Conservation (phyloP, 2,329 filamentous ascomycete genomes). For the Colletotrichum liriopes region DNA sequence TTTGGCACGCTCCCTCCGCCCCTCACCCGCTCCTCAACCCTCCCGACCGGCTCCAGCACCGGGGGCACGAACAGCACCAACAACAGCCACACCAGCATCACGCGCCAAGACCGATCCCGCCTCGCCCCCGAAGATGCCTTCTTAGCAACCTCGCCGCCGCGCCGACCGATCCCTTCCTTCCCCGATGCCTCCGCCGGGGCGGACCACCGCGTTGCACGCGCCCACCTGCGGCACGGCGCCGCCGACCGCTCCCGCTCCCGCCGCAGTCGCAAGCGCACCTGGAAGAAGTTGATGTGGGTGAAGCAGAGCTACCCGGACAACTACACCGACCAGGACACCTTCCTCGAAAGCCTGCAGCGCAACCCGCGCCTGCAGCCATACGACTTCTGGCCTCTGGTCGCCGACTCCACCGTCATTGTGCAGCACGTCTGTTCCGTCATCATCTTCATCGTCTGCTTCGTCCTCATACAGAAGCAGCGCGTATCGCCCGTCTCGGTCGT, state of each 20-base stretch:
- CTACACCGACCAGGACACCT: slow-evolving; percentile 97
- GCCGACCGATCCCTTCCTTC: slow-evolving; percentile 58
- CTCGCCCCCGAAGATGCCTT: slow-evolving; percentile 91
- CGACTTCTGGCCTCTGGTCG: slow-evolving; percentile 97
- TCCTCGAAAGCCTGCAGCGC: slow-evolving; percentile 94
- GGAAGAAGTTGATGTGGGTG: slow-evolving; percentile 98
- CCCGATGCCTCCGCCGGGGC: slow-evolving; percentile 41
- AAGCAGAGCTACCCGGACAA: slow-evolving; percentile 99
- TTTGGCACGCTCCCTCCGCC: slow-evolving; percentile 43
- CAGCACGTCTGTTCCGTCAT: slow-evolving; percentile 96
- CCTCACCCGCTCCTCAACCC: slow-evolving; percentile 59
- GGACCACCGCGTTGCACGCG: slow-evolving; percentile 44
- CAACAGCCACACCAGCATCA: slow-evolving; percentile 47
- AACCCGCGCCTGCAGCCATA: slow-evolving; percentile 96
- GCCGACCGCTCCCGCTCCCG: slow-evolving; percentile 73
- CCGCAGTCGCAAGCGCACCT: slow-evolving; percentile 79
- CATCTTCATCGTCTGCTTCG: slow-evolving; percentile 95
- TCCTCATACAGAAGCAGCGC: slow-evolving; percentile 88
- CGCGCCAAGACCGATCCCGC: slow-evolving; percentile 71
- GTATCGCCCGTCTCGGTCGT: slow-evolving; percentile 94
- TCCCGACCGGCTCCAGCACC: slow-evolving; percentile 51
- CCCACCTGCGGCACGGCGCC: slow-evolving; percentile 50
- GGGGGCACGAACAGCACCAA: slow-evolving; percentile 14
- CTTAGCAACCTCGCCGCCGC: slow-evolving; percentile 73
- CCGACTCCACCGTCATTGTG: slow-evolving; percentile 95